Percentiles rank a stretch among this genome's conserved stretches.
phyloP scores from a whole-genome alignment of 2,329 filamentous ascomycete genomes.

The Aspergillus persii region DNA sequence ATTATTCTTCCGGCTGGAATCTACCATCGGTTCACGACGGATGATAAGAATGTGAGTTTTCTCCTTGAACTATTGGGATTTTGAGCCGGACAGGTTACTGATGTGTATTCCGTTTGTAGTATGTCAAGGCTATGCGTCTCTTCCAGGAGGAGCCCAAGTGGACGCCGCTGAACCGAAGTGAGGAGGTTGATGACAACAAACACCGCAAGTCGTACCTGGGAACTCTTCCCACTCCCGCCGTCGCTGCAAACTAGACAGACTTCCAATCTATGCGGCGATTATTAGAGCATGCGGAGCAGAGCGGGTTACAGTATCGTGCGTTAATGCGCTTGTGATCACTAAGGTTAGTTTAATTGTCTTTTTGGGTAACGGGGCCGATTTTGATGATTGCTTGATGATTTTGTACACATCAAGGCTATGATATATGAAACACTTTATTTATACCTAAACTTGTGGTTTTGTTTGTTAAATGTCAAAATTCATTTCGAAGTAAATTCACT shows the following conservation, averaged over 20 bases:
- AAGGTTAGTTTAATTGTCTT: not conserved
- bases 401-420: conserved; percentile 21
- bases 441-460: not conserved
- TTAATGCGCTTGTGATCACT: not conserved
- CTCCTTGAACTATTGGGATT: conserved; percentile 1
- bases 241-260: conserved; percentile 23
- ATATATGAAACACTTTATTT: conserved; percentile 6
- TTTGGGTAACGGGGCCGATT: not conserved
- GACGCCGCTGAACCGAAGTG: conserved; percentile 82
- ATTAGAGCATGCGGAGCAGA: not conserved
- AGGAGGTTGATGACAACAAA: conserved; percentile 73
- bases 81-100: not conserved
- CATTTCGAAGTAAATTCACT: not conserved
- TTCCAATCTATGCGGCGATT: not conserved
- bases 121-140: conserved; percentile 90
- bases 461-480: not conserved
- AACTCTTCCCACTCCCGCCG: conserved; percentile 22
- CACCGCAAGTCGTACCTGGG: conserved; percentile 76
- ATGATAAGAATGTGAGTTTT: conserved; percentile 76
- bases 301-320: not conserved
- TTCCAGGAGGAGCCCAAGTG: conserved; percentile 99
- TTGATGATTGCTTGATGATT: conserved; percentile 11
- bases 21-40: conserved; percentile 96
- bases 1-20: conserved; percentile 93
- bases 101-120: conserved; percentile 55